phyloP scores from a whole-genome alignment of 2,329 filamentous ascomycete species.

The Alternaria infectoria region DNA sequence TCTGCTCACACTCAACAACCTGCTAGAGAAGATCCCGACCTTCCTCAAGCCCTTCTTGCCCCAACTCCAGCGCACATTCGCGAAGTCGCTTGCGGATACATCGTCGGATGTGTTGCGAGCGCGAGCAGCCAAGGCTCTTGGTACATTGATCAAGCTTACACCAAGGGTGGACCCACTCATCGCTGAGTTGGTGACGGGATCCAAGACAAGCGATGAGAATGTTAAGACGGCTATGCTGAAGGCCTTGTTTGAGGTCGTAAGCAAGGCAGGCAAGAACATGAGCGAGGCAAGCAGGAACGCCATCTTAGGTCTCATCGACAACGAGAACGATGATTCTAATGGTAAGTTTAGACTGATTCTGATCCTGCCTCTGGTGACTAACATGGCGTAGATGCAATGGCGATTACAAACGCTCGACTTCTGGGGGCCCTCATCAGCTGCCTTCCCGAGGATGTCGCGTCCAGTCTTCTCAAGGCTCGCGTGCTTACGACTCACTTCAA shows the following conservation, averaged over 20 bases:
- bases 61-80: slow-evolving; percentile 95
- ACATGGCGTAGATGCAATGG: slow-evolving; percentile 65
- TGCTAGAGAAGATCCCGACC: slow-evolving; percentile 94
- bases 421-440: slow-evolving; percentile 90
- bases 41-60: slow-evolving; percentile 97
- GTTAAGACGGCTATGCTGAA: slow-evolving; percentile 97
- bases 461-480: slow-evolving; percentile 67
- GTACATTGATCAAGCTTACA: slow-evolving; percentile 93
- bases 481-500: slow-evolving; percentile 79
- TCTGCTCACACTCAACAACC: slow-evolving; percentile 88
- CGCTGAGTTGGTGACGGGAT: slow-evolving; percentile 89
- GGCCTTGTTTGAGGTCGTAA: slow-evolving; percentile 93
- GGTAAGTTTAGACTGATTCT: slow-evolving; percentile 49
- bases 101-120: slow-evolving; percentile 87
- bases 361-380: background rate
- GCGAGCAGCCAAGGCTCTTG: slow-evolving; percentile 89
- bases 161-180: slow-evolving; percentile 95
- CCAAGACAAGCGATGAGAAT: slow-evolving; percentile 84
- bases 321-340: slow-evolving; percentile 76
- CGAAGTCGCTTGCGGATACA: slow-evolving; percentile 91
- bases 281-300: slow-evolving; percentile 84
- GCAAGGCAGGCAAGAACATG: slow-evolving; percentile 94
- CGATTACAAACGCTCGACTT: slow-evolving; percentile 87
- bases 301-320: slow-evolving; percentile 88
- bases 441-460: slow-evolving; percentile 73